phyloP scores from a whole-genome alignment of 2,329 filamentous ascomycete genomes.

The Cordyceps cicadae region DNA sequence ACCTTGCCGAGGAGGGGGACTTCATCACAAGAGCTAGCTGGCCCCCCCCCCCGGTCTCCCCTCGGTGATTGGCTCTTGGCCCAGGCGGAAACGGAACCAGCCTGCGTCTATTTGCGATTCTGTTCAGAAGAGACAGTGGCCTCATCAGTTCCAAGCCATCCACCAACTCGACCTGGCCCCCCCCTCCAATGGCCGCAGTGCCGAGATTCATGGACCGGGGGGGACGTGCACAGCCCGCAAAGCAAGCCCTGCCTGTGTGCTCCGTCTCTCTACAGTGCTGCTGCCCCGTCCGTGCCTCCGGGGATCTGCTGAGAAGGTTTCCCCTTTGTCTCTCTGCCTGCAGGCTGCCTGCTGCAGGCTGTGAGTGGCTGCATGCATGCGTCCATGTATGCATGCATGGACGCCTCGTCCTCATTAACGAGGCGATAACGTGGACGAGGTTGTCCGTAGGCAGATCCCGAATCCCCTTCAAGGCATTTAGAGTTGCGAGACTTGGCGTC shows the following conservation, averaged over 20 bases:
- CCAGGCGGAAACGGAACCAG: neutral
- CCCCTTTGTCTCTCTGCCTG: neutral
- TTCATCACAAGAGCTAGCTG: too few species aligned
- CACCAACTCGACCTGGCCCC: too few species aligned
- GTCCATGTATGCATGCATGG: neutral
- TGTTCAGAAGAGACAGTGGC: neutral
- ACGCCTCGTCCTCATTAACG: neutral
- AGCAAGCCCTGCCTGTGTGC: neutral
- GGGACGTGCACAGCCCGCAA: slow-evolving; percentile 4
- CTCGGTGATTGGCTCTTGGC: slow-evolving; percentile 1
- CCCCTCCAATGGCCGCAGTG: slow-evolving; percentile 10
- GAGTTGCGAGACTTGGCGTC: neutral
- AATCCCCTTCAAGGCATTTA: neutral
- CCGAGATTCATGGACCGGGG: slow-evolving; percentile 7
- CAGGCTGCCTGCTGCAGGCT: neutral
- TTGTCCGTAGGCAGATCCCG: neutral
- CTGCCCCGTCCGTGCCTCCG: neutral
- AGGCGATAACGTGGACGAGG: slow-evolving; percentile 1
- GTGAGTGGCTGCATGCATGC: neutral
- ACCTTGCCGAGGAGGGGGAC: neutral
- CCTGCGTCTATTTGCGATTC: slow-evolving; percentile 5
- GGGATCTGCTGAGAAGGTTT: neutral
- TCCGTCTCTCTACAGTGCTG: too few species aligned
- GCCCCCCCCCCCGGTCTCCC: neutral
- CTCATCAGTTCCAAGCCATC: neutral